Evolutionary conservation across 78 protist species (phyloP).

Genomic region (Planoprotostelium fungivorum): DNA sequence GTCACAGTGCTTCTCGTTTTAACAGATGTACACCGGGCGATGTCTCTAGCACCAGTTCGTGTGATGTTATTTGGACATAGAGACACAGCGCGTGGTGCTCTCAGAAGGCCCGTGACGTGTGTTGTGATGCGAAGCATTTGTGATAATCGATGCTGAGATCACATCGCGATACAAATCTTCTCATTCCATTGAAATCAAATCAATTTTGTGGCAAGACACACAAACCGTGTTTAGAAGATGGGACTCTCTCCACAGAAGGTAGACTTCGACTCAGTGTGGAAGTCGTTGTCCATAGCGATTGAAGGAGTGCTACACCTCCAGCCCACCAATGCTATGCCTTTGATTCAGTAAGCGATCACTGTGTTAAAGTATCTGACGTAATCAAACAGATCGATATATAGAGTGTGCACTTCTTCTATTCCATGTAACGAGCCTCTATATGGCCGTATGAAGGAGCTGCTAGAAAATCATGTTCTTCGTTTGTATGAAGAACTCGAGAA

Average conservation of each 20-base stretch:
- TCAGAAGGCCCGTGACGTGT: too few relatives aligned
- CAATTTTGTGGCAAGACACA: too few relatives aligned
- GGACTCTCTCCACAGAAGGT: conserved; percentile 9
- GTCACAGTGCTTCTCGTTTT: too few relatives aligned
- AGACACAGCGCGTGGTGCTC: too few relatives aligned
- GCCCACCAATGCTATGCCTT: not conserved
- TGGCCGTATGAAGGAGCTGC: conserved; percentile 38
- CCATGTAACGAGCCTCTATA: conserved; percentile 50
- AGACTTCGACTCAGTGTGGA: conserved; percentile 4
- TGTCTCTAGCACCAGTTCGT: too few relatives aligned
- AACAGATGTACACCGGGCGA: too few relatives aligned
- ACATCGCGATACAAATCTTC: too few relatives aligned
- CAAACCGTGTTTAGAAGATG: too few relatives aligned
- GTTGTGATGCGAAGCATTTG: too few relatives aligned
- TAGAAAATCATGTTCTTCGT: conserved; percentile 43
- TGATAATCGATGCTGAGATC: too few relatives aligned
- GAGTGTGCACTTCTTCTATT: not conserved
- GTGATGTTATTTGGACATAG: too few relatives aligned
- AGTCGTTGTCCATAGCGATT: not conserved
- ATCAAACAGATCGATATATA: not conserved
- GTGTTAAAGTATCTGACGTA: not conserved
- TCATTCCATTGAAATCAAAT: too few relatives aligned
- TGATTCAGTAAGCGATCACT: not conserved
- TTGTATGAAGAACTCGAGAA: not conserved
- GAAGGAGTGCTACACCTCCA: not conserved